Base-by-base conservation (phyloP, 306 rosid species). In the Quillaja saponaria region DNA sequence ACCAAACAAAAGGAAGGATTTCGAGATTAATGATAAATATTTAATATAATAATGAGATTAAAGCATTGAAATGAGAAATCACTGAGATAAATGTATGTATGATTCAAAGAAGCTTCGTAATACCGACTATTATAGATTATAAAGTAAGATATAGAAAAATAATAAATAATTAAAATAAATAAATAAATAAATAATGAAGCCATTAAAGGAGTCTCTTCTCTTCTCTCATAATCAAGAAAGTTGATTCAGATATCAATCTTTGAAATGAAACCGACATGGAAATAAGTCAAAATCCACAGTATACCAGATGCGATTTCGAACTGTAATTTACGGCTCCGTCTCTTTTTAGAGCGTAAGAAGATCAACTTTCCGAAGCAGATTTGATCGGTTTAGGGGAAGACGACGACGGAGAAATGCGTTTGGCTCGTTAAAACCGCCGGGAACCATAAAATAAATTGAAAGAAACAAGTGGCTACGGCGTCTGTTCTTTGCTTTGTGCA, bases 31-130 rank as follows among this genome's bases (percentile, higher is more conserved):
- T 16, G 10, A 47, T 39, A 44, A 66, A 60, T 55, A 74, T 69
- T 28, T 1, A 28, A 9, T 28, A 59, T 28, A 64, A 60, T 11
- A 34, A n/a, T n/a, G n/a, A n/a, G n/a, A n/a, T n/a, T n/a, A 55
- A 58, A 4, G 67, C 84, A 71, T 79, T 58, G 78, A 71, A 71
- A 80, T 62, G 69, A 71, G 72, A 69, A 71, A 61, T 60, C 67
- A 6, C 51, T 12, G 53, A 45, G 61, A 40, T 15, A 46, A 46
- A 45, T 42, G 16, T 63, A 73, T 58, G n/a, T 44, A 47, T 35
- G 76, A 71, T 58, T 80, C 78, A 52, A 67, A 40, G 78, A 75
- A 75, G 81, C 67, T 79, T 79, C 78, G 39, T 58, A 31, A 25
- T 54, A 48, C 56, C 53, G 69, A 68, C 64, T 75, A 58, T 51